Evolutionary conservation across 306 rosid species (phyloP).

Genomic region (Casuarina glauca): DNA sequence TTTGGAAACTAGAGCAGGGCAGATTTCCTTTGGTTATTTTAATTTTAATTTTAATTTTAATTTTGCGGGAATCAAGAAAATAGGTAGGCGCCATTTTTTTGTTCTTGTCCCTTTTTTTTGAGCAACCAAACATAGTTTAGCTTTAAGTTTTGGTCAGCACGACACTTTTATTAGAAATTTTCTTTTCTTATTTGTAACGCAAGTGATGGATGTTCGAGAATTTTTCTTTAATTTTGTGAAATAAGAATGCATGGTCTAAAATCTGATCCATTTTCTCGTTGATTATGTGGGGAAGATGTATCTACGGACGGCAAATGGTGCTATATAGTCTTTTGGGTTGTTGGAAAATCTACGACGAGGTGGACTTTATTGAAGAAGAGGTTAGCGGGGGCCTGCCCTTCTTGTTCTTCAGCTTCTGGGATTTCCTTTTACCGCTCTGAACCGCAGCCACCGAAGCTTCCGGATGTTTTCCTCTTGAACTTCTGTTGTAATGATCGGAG

Average conservation of each 20-base stretch:
- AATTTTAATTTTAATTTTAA: too few species aligned
- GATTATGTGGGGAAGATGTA: constrained; percentile 52
- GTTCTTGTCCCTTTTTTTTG: not conserved
- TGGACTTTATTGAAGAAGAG: constrained; percentile 87
- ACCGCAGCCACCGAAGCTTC: constrained; percentile 63
- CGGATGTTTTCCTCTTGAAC: constrained; percentile 80
- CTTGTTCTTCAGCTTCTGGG: constrained; percentile 87
- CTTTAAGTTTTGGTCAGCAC: not conserved
- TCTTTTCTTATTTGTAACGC: constrained; percentile 12
- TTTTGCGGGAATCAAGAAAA: too few species aligned
- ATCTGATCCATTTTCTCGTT: constrained; percentile 1
- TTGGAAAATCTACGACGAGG: constrained; percentile 67
- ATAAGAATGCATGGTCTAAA: constrained; percentile 15
- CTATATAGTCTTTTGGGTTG: constrained; percentile 85
- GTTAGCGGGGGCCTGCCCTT: constrained; percentile 76
- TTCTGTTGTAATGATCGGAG: constrained; percentile 68
- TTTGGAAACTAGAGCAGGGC: not conserved
- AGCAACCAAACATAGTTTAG: not conserved
- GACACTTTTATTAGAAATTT: constrained; percentile 1
- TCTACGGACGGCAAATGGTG: constrained; percentile 99
- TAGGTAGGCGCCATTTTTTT: not conserved
- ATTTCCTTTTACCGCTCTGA: constrained; percentile 63
- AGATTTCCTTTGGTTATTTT: not conserved
- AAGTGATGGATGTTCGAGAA: constrained; percentile 21
- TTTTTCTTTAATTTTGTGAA: constrained; percentile 14